Evolutionary conservation across 164 flowering plant genomes (phyloP), one percentile per base, ranked within the genome.

Genomic region (Tinospora cordifolia): DNA sequence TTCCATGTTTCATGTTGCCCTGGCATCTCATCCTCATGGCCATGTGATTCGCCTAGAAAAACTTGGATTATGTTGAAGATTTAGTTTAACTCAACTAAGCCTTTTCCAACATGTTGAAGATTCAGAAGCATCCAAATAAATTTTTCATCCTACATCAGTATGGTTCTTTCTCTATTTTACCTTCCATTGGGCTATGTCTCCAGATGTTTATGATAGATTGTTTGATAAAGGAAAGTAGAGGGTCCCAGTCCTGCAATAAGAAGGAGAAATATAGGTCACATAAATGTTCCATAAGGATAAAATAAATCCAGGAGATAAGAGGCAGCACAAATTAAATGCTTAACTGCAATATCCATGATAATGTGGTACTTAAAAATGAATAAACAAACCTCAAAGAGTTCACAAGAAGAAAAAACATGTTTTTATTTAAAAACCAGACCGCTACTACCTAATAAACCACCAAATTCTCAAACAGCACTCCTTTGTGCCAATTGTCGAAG

Each of bases 191-290:
- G 15, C 66, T 75, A 74, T 79, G 75, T 75, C 69, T 72, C 97
- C 93, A 89, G 62, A 83, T 70, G 66, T 71, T 49, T 63, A 71
- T 76, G 51, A 93, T 73, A 67, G 89, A 83, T 65, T 74, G 78
- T 81, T 88, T 87, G 74, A 89, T 70, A 44, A 91, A 90, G 62
- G 79, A 59, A 63, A 90, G 87, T 39, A 90, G 64, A 46, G 87
- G 81, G 69, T 44, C 74, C 98, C 97, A 93, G 70, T 91, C 91
- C 98, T 93, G 84, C 72, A 68, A 65, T 66, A 47, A 63, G 19
- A 54, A 15, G 24, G 7, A 54, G 8, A 11, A 14, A 44, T 44
- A 44, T 44, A 44, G 13, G 13, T 14, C 47, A 54, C 60, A 54
- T 19, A 22, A n/a, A 54, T 3, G 60, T 54, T 54, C 60, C 1